Evolutionary conservation across 202 grass and related monocot genomes (phyloP), one percentile per base, ranked within the genome.

Genomic region (Thinopyrum obtusiflorum): DNA sequence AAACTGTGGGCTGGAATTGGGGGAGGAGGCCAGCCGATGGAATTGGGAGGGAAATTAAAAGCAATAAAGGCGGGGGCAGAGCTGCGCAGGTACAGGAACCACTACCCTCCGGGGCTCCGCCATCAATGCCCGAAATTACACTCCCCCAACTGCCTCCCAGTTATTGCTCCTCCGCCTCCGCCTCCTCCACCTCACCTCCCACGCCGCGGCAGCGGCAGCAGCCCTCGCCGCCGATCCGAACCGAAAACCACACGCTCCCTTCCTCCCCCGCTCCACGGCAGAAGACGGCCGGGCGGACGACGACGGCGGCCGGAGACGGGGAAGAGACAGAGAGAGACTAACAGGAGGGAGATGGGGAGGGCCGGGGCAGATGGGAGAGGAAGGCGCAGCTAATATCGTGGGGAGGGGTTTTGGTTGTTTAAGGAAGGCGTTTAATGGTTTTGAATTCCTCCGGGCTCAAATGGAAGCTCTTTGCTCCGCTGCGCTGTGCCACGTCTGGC

Each of bases 71-170:
- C 10, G 57, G 23, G 65, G 62, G 73, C 73, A 46, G 70, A 86
- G 77, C 84, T 76, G 23, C 74, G 47, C 31, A 79, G 88, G 85
- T 84, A 92, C 87, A 92, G 82, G 44, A 44, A 61, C 59, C 72
- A 76, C 80, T 39, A 17, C 72, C 77, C 18, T 55, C 61, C 66
- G 75, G 73, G 68, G 77, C 60, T 77, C 64, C 76, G 39, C 68
- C 90, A 92, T 95, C 86, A 95, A 92, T 95, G 91, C 86, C 83
- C 86, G 68, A 81, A 89, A 79, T 87, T 86, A 89, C 80, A 81
- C 69, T 13, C 86, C 66, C 85, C 86, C 90, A 90, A 88, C 90
- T 29, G 88, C 83, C 80, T 89, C 85, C 84, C 83, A 87, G 70
- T 86, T 86, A 88, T 79, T 88, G 29, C 82, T 61, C 13, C 82